Evolutionary conservation across 139 green algal genomes (phyloP).

Genomic region (Chlorella sorokiniana): DNA sequence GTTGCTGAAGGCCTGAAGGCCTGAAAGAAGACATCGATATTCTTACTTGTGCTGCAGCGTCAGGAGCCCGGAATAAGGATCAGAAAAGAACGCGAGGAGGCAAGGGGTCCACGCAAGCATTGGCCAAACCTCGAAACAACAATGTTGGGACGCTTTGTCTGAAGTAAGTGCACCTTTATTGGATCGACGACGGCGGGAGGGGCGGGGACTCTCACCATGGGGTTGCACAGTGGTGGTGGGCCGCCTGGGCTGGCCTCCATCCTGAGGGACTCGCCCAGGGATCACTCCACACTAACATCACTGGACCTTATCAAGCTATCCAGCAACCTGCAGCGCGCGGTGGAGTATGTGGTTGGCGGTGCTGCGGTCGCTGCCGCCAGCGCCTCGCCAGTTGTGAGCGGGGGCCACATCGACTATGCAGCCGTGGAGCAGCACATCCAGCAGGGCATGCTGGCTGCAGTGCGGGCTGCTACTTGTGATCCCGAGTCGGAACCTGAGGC

Average conservation of each 20-base stretch:
- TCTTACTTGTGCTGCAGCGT: too few relatives aligned
- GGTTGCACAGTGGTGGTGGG: not conserved
- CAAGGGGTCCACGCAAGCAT: too few relatives aligned
- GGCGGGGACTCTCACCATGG: slow-evolving; percentile 4
- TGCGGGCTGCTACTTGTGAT: too few relatives aligned
- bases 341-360: not conserved
- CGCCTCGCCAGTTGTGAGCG: not conserved
- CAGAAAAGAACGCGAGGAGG: too few relatives aligned
- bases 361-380: not conserved
- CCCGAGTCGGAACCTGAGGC: not conserved
- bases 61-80: too few relatives aligned
- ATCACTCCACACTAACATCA: not conserved
- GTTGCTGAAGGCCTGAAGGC: too few relatives aligned
- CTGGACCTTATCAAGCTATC: not conserved
- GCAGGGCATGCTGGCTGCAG: not conserved
- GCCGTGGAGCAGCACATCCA: not conserved
- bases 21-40: not conserved
- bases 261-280: not conserved
- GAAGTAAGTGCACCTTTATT: too few relatives aligned
- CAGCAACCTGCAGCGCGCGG: not conserved
- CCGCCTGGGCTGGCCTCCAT: slow-evolving; percentile 6
- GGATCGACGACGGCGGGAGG: too few relatives aligned
- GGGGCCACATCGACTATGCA: slow-evolving; percentile 12
- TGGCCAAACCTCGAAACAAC: too few relatives aligned
- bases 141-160: too few relatives aligned